These are phyloP conservation scores for Clavaria fumosa DNA, from an alignment of 768 basidiomycete genomes.

Conservation along the genomic window DNA sequence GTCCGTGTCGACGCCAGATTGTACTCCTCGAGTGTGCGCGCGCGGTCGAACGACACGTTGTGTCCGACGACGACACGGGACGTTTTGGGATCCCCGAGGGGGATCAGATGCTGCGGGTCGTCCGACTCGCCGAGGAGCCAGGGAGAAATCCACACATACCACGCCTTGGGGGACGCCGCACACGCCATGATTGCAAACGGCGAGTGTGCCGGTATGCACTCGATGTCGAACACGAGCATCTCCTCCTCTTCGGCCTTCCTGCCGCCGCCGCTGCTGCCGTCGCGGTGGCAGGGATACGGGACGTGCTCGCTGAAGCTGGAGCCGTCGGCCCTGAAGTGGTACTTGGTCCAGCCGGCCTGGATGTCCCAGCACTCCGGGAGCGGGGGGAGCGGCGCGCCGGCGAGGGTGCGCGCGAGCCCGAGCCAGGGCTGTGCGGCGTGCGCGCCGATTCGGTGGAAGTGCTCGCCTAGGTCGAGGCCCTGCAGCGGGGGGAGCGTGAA, in stretches of 20 bases:
- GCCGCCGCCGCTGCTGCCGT: too few relatives aligned
- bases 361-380: conserved; percentile 18
- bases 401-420: conserved; percentile 21
- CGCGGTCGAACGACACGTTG: conserved; percentile 89
- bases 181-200: conserved; percentile 80
- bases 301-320: conserved; percentile 64
- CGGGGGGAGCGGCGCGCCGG: conserved; percentile 8
- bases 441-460: conserved; percentile 71
- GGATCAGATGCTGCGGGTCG: conserved; percentile 52
- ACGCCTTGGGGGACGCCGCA: conserved; percentile 66
- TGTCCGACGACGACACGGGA: conserved; percentile 77
- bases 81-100: conserved; percentile 39
- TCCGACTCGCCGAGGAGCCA: conserved; percentile 60
- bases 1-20: conserved; percentile 44
- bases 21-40: conserved; percentile 75
- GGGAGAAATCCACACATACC: conserved; percentile 96
- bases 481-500: conserved; percentile 79
- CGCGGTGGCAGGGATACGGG: conserved; percentile 44
- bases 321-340: conserved; percentile 56
- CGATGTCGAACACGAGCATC: conserved; percentile 84
- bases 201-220: conserved; percentile 75
- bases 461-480: conserved; percentile 69
- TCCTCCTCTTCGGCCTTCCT: conserved; percentile 52
- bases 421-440: conserved; percentile 66
- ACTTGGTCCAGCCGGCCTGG: conserved; percentile 78